Evolutionary conservation across 805 yeast species (phyloP).

Genomic region (Saccharomycopsis oosterbeekiorum): DNA sequence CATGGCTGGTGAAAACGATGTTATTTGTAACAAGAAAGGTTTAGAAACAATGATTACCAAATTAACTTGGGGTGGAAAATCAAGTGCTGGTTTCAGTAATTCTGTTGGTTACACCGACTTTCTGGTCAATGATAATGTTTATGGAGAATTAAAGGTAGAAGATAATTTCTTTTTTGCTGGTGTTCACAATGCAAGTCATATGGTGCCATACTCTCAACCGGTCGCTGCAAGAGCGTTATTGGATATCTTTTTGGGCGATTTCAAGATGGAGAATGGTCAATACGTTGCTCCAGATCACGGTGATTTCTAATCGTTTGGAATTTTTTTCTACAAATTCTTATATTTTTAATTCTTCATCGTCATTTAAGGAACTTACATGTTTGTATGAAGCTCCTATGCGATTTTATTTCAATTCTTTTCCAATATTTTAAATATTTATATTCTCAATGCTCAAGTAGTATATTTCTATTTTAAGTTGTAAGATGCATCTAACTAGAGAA

Average conservation of each 20-base stretch:
- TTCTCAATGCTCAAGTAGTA: too few relatives aligned
- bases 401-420: neutral
- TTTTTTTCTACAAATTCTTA: neutral
- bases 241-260: conserved; percentile 34
- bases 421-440: neutral
- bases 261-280: neutral
- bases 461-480: too few relatives aligned
- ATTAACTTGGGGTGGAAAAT: conserved; percentile 44
- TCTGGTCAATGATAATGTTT: conserved; percentile 8
- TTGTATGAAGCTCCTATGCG: too few relatives aligned
- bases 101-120: conserved; percentile 1
- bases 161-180: conserved; percentile 56
- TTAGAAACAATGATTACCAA: conserved; percentile 54
- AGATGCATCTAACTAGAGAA: too few relatives aligned
- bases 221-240: conserved; percentile 46
- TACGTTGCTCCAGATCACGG: conserved; percentile 13
- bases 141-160: conserved; percentile 36
- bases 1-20: conserved; percentile 81
- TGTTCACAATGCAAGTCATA: conserved; percentile 58
- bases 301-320: neutral
- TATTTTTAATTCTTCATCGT: neutral
- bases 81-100: conserved; percentile 12
- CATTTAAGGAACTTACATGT: too few relatives aligned
- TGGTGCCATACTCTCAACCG: conserved; percentile 71
- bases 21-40: conserved; percentile 78